A percentile compares a stretch with the other conserved stretches of the same genome.
phyloP scores from a whole-genome alignment of 2,329 filamentous ascomycete species.

The Fusarium veterinarium region DNA sequence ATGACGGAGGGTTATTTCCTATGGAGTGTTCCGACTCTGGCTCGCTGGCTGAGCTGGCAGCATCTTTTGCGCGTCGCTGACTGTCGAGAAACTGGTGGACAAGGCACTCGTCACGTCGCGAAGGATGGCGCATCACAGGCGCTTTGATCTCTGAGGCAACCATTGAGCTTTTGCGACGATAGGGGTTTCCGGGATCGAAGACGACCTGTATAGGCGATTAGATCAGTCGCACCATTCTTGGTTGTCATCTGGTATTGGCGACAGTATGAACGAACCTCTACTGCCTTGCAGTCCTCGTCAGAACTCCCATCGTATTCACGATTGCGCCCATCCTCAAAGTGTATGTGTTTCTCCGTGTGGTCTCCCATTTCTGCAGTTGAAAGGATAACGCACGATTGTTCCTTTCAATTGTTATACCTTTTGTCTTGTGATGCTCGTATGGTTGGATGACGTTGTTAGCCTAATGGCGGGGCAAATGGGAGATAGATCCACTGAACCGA shows the following conservation, averaged over 20 bases:
- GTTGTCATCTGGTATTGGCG: not conserved
- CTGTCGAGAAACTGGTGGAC: slow-evolving; percentile 74
- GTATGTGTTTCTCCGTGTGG: slow-evolving; percentile 36
- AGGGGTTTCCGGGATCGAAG: slow-evolving; percentile 70
- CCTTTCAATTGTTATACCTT: slow-evolving; percentile 3
- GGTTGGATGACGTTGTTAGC: slow-evolving; percentile 31
- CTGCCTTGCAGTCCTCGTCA: slow-evolving; percentile 59
- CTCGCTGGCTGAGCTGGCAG: slow-evolving; percentile 43
- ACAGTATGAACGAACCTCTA: slow-evolving; percentile 58
- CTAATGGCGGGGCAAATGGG: slow-evolving; percentile 28
- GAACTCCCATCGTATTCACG: slow-evolving; percentile 59
- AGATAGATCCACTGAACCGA: slow-evolving; percentile 17
- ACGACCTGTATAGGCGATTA: slow-evolving; percentile 59
- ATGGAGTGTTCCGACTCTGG: slow-evolving; percentile 44
- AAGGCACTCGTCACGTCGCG: slow-evolving; percentile 66
- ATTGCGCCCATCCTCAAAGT: slow-evolving; percentile 50
- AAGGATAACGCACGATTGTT: not conserved
- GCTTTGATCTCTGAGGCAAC: slow-evolving; percentile 61
- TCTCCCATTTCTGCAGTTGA: slow-evolving; percentile 32
- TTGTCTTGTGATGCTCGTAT: slow-evolving; percentile 15
- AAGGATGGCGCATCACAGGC: slow-evolving; percentile 47
- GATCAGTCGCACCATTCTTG: slow-evolving; percentile 11
- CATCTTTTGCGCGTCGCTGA: slow-evolving; percentile 56
- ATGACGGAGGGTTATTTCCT: slow-evolving; percentile 45
- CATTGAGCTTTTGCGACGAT: slow-evolving; percentile 75